Evolutionary conservation across 1,284 basidiomycete genomes (phyloP).

Genomic region (Puccinia hordei): DNA sequence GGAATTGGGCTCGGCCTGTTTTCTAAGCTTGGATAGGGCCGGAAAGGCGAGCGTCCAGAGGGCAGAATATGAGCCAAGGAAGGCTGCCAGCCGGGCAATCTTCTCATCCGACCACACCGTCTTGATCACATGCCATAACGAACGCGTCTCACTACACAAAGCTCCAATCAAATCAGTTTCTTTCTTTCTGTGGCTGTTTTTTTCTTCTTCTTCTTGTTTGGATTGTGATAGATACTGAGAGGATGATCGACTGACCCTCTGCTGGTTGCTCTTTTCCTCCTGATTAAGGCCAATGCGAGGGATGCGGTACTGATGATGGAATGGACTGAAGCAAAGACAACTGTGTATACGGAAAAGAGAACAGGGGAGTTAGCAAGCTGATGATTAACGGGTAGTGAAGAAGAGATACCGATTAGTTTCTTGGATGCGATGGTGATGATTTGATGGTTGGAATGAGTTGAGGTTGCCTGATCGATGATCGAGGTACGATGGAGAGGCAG

Average conservation of each 20-base stretch:
- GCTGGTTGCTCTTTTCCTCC: slow-evolving; percentile 14
- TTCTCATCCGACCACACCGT: slow-evolving; percentile 20
- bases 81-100: slow-evolving; percentile 34
- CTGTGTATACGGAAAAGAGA: neutral
- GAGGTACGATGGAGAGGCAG: slow-evolving; percentile 39
- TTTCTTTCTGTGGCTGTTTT: no score
- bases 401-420: slow-evolving; percentile 42
- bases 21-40: slow-evolving; percentile 26
- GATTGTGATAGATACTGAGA: neutral
- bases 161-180: neutral
- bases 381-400: no score
- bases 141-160: slow-evolving; percentile 20
- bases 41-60: slow-evolving; percentile 45
- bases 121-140: slow-evolving; percentile 28
- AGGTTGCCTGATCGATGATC: slow-evolving; percentile 35
- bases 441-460: slow-evolving; percentile 26
- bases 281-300: slow-evolving; percentile 40
- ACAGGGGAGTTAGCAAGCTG: neutral
- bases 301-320: slow-evolving; percentile 33
- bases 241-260: slow-evolving; percentile 18
- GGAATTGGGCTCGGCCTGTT: neutral
- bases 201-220: no score
- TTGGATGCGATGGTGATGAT: slow-evolving; percentile 41
- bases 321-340: slow-evolving; percentile 48
- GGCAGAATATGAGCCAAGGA: slow-evolving; percentile 40